These are phyloP conservation scores for Diutina catenulata DNA, from an alignment of 1,139 yeast species.

Conservation along the genomic window DNA sequence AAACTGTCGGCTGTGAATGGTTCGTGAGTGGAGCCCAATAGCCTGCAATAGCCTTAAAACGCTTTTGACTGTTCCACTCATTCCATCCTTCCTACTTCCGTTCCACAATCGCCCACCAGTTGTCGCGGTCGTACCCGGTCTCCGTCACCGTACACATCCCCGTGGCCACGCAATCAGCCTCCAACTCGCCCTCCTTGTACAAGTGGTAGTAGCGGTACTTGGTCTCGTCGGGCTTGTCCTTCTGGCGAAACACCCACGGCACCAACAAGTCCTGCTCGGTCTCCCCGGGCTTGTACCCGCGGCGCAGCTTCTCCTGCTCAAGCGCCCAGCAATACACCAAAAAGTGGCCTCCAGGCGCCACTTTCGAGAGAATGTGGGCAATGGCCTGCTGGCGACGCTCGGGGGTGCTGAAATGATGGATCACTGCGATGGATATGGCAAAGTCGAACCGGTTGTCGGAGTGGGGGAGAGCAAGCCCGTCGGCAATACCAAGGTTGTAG, in stretches of 20 bases:
- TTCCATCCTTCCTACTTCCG: neutral
- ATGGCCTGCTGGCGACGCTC: conserved; percentile 73
- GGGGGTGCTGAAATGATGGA: conserved; percentile 86
- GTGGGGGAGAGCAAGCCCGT: conserved; percentile 68
- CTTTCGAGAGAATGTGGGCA: conserved; percentile 46
- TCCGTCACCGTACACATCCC: conserved; percentile 49
- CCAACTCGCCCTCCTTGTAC: conserved; percentile 73
- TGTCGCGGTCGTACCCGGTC: conserved; percentile 84
- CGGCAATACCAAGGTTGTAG: conserved; percentile 49
- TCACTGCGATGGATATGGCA: conserved; percentile 91
- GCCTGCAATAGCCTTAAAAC: too few relatives aligned
- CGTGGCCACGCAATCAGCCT: conserved; percentile 52
- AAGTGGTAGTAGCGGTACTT: conserved; percentile 83
- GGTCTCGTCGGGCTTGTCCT: conserved; percentile 18
- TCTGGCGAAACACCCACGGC: conserved; percentile 75
- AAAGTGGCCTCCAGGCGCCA: conserved; percentile 52
- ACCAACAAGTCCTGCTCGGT: conserved; percentile 90
- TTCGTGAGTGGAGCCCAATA: too few relatives aligned
- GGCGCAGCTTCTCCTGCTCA: conserved; percentile 74
- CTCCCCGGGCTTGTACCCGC: conserved; percentile 85
- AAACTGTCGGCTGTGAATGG: too few relatives aligned
- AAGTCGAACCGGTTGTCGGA: conserved; percentile 54
- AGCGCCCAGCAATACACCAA: conserved; percentile 93
- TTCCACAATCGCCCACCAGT: conserved; percentile 64
- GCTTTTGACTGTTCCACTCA: too few relatives aligned